These are phyloP conservation scores for Yamadazyma triangularis DNA, from an alignment of 1,139 yeast species.

Conservation along the genomic window DNA sequence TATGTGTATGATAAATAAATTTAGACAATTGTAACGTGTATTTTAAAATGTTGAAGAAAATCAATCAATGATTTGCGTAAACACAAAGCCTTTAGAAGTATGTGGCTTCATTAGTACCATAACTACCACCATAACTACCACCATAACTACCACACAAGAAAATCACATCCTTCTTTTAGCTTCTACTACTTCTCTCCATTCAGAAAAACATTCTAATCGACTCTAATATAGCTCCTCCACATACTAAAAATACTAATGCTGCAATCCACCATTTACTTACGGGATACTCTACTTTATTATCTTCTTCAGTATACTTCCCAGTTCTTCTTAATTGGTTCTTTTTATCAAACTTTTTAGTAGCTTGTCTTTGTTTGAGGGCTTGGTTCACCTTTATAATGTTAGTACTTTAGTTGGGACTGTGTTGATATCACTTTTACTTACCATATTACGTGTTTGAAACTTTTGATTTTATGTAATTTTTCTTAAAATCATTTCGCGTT, in stretches of 20 bases:
- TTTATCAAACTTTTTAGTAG: constrained; percentile 78
- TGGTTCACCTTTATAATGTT: constrained; percentile 41
- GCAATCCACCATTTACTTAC: constrained; percentile 57
- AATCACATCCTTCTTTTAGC: too few species aligned
- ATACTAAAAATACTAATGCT: constrained; percentile 61
- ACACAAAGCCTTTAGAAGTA: too few species aligned
- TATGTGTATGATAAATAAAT: too few species aligned
- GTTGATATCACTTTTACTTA: constrained; percentile 1
- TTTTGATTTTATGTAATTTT: not conserved
- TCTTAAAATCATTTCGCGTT: not conserved
- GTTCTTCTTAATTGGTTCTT: constrained; percentile 61
- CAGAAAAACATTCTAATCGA: constrained; percentile 19
- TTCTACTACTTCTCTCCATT: constrained; percentile 1
- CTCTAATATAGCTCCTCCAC: constrained; percentile 83
- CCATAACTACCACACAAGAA: too few species aligned
- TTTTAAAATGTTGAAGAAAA: too few species aligned
- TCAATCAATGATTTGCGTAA: too few species aligned
- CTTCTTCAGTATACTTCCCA: constrained; percentile 49
- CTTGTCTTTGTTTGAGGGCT: constrained; percentile 81
- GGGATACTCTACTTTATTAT: constrained; percentile 38
- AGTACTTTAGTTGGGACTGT: too few species aligned
- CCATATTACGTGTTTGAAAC: constrained; percentile 1
- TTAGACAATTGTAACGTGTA: too few species aligned
- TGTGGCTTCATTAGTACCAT: too few species aligned
- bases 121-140: too few species aligned